Evolutionary conservation across 345 rosid genomes (phyloP).

Genomic region (rapeseed (Brassica napus)): DNA sequence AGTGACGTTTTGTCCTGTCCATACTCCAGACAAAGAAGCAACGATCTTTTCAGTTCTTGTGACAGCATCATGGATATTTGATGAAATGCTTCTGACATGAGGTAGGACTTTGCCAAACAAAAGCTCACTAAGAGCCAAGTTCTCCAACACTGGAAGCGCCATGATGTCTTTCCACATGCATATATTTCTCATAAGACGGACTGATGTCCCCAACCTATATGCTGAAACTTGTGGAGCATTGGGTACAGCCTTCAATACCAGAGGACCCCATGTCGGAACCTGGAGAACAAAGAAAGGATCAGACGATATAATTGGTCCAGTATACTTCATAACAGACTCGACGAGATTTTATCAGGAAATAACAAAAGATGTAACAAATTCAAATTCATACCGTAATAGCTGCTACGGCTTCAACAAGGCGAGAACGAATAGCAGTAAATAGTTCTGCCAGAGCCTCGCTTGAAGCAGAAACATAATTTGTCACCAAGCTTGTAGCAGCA

Average conservation of each 20-base stretch:
- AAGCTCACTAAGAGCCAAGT: slow-evolving; percentile 82
- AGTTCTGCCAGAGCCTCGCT: slow-evolving; percentile 68
- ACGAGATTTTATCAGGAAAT: neutral
- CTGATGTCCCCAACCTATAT: slow-evolving; percentile 78
- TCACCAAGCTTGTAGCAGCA: slow-evolving; percentile 78
- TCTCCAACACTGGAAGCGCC: slow-evolving; percentile 73
- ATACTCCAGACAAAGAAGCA: slow-evolving; percentile 75
- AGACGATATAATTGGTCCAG: slow-evolving; percentile 19
- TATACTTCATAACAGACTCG: slow-evolving; percentile 9
- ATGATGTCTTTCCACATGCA: slow-evolving; percentile 89
- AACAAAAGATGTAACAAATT: neutral
- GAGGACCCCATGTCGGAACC: slow-evolving; percentile 93
- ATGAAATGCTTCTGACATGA: slow-evolving; percentile 71
- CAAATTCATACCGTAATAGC: slow-evolving; percentile 50
- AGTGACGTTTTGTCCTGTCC: slow-evolving; percentile 67
- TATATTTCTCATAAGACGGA: slow-evolving; percentile 86
- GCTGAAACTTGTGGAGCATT: slow-evolving; percentile 78
- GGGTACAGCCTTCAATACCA: slow-evolving; percentile 81
- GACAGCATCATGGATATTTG: slow-evolving; percentile 81
- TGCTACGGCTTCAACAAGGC: slow-evolving; percentile 72
- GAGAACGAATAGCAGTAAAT: slow-evolving; percentile 59
- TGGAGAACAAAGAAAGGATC: slow-evolving; percentile 32
- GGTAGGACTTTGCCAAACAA: slow-evolving; percentile 74
- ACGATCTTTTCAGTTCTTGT: slow-evolving; percentile 81
- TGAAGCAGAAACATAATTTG: slow-evolving; percentile 70